Percentiles rank a stretch among this genome's conserved stretches.
Evolutionary conservation across 1,284 basidiomycete species (phyloP).

Genomic region (Irpex sp.): DNA sequence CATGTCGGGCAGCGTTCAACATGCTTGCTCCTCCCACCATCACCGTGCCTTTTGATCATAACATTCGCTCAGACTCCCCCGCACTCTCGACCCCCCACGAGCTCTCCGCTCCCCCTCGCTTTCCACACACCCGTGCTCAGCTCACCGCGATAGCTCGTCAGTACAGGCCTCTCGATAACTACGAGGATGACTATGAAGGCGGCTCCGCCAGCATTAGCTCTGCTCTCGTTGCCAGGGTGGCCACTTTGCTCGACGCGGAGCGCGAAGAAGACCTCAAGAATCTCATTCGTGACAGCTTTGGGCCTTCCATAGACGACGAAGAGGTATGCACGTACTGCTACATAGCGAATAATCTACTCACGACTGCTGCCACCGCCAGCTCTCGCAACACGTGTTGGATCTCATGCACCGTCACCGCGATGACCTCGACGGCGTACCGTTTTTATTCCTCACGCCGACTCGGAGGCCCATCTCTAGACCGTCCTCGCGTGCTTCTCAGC

Average conservation of each 20-base stretch:
- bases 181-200: constrained; percentile 53
- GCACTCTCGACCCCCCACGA: constrained; percentile 12
- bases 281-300: constrained; percentile 62
- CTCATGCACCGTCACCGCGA: constrained; percentile 86
- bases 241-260: constrained; percentile 71
- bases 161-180: constrained; percentile 51
- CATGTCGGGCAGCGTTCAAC: constrained; percentile 12
- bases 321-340: constrained; percentile 42
- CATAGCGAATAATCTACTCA: not conserved
- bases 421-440: constrained; percentile 78
- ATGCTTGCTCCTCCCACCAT: constrained; percentile 18
- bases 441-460: constrained; percentile 74
- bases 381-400: constrained; percentile 77
- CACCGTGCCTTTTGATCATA: constrained; percentile 14
- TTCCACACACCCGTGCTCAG: constrained; percentile 78
- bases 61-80: constrained; percentile 12
- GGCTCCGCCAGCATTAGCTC: constrained; percentile 50
- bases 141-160: constrained; percentile 68
- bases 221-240: constrained; percentile 64
- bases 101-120: constrained; percentile 38
- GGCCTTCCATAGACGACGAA: constrained; percentile 66
- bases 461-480: constrained; percentile 77
- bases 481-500: constrained; percentile 74
- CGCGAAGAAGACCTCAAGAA: constrained; percentile 82
- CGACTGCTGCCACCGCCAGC: constrained; percentile 32